Base-by-base conservation (phyloP, 306 rosid genomes). In the Vachellia collinsii region DNA sequence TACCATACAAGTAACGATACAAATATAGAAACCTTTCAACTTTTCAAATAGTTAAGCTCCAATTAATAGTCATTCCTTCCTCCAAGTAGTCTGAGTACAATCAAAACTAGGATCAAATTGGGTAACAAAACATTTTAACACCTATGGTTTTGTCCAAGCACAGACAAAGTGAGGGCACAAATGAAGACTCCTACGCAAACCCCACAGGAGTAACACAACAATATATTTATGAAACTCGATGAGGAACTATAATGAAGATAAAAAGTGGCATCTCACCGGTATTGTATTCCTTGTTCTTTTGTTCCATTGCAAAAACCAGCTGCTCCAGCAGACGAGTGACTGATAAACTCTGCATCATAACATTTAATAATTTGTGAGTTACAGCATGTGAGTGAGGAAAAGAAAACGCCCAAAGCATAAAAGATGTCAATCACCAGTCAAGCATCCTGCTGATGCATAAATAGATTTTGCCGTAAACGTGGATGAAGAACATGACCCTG, bases 271-370 rank as follows among this genome's bases (percentile, higher is more conserved):
- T 77, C 78, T 88, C 79, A 94, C 98, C 97, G 16, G 22, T 42
- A 38, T 22, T 3, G 81, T 71, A 73, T 82, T 65, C 72, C 84
- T 84, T 84, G 77, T 76, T 89, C 87, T 72, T 83, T 79, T 67
- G 83, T 51, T 56, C 70, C 90, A 54, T 62, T 74, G 76, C 77
- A 77, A 79, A 79, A 72, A 82, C 77, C 64, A 81, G 79, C 58
- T 74, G 77, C 78, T 48, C 74, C 80, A 0, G 59, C 75, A 36
- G 64, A 74, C 38, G 85, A 78, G 79, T 46, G 68, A 82, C 61
- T 76, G 76, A 79, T 83, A 81, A 83, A 78, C 37, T 85, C 97
- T 92, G 88, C 70, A 72, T 59, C 51, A 70, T 43, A 79, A 76
- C 75, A 76, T 81, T 80, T 42, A 66, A 56, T 75, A 79, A 86